A percentile compares a stretch with the other conserved stretches of the same genome.
phyloP scores from a whole-genome alignment of 2,329 filamentous ascomycete genomes.

The Cyclaneusma minus region DNA sequence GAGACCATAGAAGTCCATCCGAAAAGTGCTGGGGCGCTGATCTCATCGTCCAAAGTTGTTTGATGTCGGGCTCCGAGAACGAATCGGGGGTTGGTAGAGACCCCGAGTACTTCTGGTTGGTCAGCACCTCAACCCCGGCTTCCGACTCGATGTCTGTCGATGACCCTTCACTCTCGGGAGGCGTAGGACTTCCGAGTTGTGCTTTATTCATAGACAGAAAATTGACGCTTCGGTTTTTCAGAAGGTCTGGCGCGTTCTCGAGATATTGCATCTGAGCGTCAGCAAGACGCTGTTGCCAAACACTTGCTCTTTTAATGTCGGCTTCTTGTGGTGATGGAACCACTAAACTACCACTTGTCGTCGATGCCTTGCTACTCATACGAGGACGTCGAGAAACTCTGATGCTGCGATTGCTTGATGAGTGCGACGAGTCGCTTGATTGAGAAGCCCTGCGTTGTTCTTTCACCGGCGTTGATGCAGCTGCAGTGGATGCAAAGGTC shows the following conservation, averaged over 20 bases:
- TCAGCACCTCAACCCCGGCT: slow-evolving; percentile 9
- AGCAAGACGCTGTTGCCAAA: slow-evolving; percentile 29
- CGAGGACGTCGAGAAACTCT: slow-evolving; percentile 23
- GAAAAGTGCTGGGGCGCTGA: slow-evolving; percentile 2
- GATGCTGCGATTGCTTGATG: slow-evolving; percentile 22
- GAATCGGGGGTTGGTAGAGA: too few relatives aligned
- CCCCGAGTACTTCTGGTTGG: too few relatives aligned
- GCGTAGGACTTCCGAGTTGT: slow-evolving; percentile 34
- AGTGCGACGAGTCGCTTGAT: slow-evolving; percentile 16
- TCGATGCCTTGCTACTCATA: slow-evolving; percentile 19
- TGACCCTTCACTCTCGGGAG: slow-evolving; percentile 35
- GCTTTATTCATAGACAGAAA: slow-evolving; percentile 23
- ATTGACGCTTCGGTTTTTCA: slow-evolving; percentile 23
- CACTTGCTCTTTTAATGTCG: slow-evolving; percentile 19
- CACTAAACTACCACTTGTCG: too few relatives aligned
- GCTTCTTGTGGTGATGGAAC: slow-evolving; percentile 19
- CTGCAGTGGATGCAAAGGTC: slow-evolving; percentile 9
- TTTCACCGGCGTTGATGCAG: slow-evolving; percentile 4
- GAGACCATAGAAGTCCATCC: slow-evolving; percentile 1
- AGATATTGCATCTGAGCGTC: slow-evolving; percentile 30
- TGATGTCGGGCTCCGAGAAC: too few relatives aligned
- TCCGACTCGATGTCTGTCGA: slow-evolving; percentile 25
- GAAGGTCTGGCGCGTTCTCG: slow-evolving; percentile 23
- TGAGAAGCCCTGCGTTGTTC: too few relatives aligned
- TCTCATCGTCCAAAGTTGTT: too few relatives aligned